Conservation (phyloP, 2,329 filamentous ascomycete species). For the Parascedosporium putredinis region DNA sequence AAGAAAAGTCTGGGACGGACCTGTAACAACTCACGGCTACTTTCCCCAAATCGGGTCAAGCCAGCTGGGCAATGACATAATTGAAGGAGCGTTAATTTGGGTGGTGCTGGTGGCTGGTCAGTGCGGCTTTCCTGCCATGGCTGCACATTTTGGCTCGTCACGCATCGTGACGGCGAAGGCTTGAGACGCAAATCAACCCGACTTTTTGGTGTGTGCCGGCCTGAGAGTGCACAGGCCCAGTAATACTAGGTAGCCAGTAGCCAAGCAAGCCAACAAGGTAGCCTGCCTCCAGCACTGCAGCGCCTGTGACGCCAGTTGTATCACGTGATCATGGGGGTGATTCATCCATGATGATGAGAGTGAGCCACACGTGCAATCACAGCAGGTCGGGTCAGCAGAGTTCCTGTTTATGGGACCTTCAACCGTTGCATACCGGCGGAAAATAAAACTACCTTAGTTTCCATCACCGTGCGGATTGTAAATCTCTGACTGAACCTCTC, state of each 20-base stretch:
- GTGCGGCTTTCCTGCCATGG: no score
- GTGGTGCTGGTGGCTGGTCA: background rate
- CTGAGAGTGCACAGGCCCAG: no score
- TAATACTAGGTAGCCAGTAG: no score
- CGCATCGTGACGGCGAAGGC: background rate
- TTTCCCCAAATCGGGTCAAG: background rate
- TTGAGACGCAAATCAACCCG: no score
- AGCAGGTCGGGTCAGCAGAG: background rate
- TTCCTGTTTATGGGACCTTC: background rate
- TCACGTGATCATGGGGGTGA: background rate
- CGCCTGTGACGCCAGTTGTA: no score
- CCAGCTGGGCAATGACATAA: background rate
- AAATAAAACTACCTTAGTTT: conserved; percentile 13
- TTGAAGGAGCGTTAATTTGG: background rate
- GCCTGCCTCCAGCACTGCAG: no score
- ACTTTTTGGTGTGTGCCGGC: no score
- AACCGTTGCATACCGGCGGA: conserved; percentile 1
- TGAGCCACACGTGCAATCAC: background rate
- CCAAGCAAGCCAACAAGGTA: no score
- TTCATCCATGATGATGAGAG: no score
- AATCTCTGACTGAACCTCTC: conserved; percentile 14
- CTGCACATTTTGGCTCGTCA: background rate
- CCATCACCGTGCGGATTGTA: conserved; percentile 16
- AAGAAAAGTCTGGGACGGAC: background rate
- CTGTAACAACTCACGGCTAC: background rate